Percentiles rank a stretch among this genome's conserved stretches.
phyloP scores from a whole-genome alignment of 2,329 filamentous ascomycete genomes.

The Colletotrichum chrysophilum region DNA sequence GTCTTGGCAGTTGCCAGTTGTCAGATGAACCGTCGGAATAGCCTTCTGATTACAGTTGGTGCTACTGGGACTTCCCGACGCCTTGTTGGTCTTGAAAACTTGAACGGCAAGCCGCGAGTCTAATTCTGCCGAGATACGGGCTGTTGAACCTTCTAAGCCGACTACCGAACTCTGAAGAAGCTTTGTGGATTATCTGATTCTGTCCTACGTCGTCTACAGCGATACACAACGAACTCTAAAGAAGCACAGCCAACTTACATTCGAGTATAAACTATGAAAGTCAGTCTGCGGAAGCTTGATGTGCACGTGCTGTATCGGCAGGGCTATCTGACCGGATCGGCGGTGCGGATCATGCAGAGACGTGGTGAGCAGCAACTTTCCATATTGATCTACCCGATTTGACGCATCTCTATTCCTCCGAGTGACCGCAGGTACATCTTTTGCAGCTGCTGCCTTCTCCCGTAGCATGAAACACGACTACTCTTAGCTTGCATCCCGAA shows the following conservation, averaged over 20 bases:
- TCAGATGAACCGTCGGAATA: neutral
- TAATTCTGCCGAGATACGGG: neutral
- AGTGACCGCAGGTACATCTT: no score
- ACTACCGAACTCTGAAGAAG: neutral
- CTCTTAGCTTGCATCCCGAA: neutral
- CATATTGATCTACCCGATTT: no score
- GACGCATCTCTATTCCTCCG: no score
- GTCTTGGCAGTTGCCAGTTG: neutral
- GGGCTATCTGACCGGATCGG: neutral
- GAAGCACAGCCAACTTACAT: no score
- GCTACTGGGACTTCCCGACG: neutral
- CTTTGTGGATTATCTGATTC: rapidly evolving
- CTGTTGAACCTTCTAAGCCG: neutral
- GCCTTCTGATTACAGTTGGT: neutral
- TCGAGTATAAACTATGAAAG: no score
- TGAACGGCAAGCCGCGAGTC: neutral
- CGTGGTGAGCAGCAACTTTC: neutral
- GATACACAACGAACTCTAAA: no score
- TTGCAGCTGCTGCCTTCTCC: neutral
- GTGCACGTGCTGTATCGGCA: neutral
- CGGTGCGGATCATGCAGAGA: neutral
- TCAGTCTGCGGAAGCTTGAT: neutral
- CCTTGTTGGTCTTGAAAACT: rapidly evolving
- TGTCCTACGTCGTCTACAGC: no score
- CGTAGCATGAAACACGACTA: neutral